These are phyloP conservation scores for Teratosphaeria destructans DNA, from an alignment of 2,329 filamentous ascomycete species.

Conservation along the genomic window DNA sequence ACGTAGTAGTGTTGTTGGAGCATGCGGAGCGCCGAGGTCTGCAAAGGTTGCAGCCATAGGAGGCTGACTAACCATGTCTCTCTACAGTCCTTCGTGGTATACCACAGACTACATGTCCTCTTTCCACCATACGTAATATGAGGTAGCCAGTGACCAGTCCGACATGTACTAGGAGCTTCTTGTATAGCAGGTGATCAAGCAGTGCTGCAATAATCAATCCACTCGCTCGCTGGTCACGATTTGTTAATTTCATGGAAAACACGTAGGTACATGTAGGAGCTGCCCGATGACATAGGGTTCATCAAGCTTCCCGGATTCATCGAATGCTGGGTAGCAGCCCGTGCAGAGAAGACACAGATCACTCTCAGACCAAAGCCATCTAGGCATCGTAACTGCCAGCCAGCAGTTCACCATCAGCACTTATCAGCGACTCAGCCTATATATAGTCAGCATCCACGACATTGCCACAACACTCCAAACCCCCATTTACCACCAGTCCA, in stretches of 20 bases:
- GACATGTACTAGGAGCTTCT: no score
- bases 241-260: background rate
- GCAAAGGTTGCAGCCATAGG: background rate
- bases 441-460: no score
- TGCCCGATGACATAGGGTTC: background rate
- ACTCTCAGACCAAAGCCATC: no score
- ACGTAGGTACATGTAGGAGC: background rate
- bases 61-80: background rate
- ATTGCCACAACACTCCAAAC: background rate
- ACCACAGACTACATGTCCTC: no score
- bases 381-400: no score
- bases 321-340: background rate
- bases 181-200: background rate
- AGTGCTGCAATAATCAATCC: background rate
- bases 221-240: background rate
- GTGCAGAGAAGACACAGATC: no score
- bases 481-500: background rate
- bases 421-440: no score
- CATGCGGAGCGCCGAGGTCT: background rate
- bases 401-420: no score
- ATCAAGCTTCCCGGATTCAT: background rate
- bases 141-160: no score
- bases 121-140: no score
- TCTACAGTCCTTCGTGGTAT: no score
- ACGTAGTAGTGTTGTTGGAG: background rate